phyloP scores from a whole-genome alignment of 495 filamentous ascomycete species.

The Penicillium subrubescens region DNA sequence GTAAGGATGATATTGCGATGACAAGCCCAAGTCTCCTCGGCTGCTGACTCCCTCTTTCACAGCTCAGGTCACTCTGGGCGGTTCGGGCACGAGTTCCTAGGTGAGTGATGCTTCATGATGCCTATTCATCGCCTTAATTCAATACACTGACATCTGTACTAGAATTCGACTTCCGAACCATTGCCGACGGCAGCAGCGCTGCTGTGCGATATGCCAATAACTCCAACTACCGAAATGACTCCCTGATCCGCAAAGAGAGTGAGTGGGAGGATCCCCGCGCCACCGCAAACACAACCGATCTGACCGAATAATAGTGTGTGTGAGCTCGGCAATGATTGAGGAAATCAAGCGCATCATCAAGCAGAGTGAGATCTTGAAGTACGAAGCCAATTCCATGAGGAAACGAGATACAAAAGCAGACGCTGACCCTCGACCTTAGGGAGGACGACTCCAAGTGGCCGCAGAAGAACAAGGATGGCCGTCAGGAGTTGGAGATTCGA shows the following conservation, averaged over 20 bases:
- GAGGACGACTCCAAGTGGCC: slow-evolving; percentile 99
- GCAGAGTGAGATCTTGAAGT: slow-evolving; percentile 99
- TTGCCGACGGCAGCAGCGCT: slow-evolving; percentile 93
- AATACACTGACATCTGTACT: slow-evolving; percentile 29
- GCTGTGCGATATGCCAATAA: slow-evolving; percentile 98
- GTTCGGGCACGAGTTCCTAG: slow-evolving; percentile 98
- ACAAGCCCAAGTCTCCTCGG: slow-evolving; percentile 45
- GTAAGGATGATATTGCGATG: slow-evolving; percentile 52
- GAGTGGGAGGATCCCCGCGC: slow-evolving; percentile 39
- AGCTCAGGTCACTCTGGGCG: slow-evolving; percentile 97
- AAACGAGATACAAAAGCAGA: not conserved
- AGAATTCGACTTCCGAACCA: slow-evolving; percentile 97
- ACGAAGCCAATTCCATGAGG: slow-evolving; percentile 20
- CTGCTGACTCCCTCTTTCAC: slow-evolving; percentile 48
- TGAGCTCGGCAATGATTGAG: slow-evolving; percentile 86
- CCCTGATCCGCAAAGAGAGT: slow-evolving; percentile 99
- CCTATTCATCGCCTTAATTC: not conserved
- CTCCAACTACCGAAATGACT: slow-evolving; percentile 99
- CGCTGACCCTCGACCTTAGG: slow-evolving; percentile 48
- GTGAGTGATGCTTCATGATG: slow-evolving; percentile 47
- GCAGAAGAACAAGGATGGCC: slow-evolving; percentile 98
- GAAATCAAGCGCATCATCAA: slow-evolving; percentile 98
- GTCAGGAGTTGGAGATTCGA: slow-evolving; percentile 95
- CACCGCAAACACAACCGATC: slow-evolving; percentile 9
- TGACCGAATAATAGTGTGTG: slow-evolving; percentile 74